A percentile compares a stretch with the other conserved stretches of the same genome.
phyloP scores from a whole-genome alignment of 495 filamentous ascomycete genomes.

The Penicillium nucicola region DNA sequence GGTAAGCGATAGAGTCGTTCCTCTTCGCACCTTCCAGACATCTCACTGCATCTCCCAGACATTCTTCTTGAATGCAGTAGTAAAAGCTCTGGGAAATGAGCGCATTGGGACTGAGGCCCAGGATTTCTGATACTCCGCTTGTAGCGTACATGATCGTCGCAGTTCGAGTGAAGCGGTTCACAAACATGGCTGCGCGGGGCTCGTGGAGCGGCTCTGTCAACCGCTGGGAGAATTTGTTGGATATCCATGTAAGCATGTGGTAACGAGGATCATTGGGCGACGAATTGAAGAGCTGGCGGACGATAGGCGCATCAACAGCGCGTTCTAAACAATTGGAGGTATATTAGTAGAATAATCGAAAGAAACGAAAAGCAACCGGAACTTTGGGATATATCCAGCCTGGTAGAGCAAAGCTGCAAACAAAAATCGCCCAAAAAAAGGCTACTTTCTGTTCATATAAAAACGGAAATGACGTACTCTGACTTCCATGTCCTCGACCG shows the following conservation, averaged over 20 bases:
- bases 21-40: constrained; percentile 82
- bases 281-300: constrained; percentile 75
- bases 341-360: constrained; percentile 1
- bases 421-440: too few relatives aligned
- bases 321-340: constrained; percentile 53
- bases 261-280: constrained; percentile 83
- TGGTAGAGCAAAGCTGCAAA: too few relatives aligned
- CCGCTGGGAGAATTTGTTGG: constrained; percentile 71
- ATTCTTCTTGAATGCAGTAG: constrained; percentile 35
- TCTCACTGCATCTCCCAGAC: constrained; percentile 68
- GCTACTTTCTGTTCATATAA: neutral
- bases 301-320: constrained; percentile 73
- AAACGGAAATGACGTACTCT: constrained; percentile 59
- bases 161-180: constrained; percentile 83
- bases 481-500: constrained; percentile 61
- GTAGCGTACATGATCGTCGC: constrained; percentile 87
- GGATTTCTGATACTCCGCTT: constrained; percentile 64
- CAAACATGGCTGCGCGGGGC: constrained; percentile 78
- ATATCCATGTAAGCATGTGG: constrained; percentile 85
- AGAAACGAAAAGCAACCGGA: too few relatives aligned
- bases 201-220: constrained; percentile 62
- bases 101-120: constrained; percentile 55
- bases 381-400: too few relatives aligned
- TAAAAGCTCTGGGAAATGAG: constrained; percentile 24
- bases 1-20: constrained; percentile 91